Conservation (phyloP, 2,329 filamentous ascomycete genomes). For the Blastomyces emzantsi region DNA sequence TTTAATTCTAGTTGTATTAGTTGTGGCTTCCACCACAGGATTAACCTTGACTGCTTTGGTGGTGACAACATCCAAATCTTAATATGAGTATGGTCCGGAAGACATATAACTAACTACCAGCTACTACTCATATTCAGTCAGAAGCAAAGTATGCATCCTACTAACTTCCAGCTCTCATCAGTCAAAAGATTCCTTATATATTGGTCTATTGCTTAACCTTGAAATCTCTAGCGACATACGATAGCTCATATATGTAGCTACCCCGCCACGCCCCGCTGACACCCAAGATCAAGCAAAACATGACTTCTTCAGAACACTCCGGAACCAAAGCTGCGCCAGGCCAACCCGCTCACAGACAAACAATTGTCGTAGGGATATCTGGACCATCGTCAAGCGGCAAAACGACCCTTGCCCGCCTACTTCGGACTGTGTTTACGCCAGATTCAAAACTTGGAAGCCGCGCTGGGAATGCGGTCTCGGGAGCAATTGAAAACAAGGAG, state of each 20-base stretch:
- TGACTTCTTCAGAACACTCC: neutral
- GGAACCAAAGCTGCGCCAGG: neutral
- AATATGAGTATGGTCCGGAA: too few relatives aligned
- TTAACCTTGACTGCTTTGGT: too few relatives aligned
- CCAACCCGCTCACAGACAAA: slow-evolving; percentile 2
- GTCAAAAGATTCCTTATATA: too few relatives aligned
- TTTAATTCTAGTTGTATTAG: neutral
- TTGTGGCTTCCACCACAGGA: too few relatives aligned
- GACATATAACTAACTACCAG: too few relatives aligned
- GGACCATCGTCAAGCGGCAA: slow-evolving; percentile 92
- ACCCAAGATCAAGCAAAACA: neutral
- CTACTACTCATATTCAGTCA: neutral
- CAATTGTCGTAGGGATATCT: slow-evolving; percentile 57
- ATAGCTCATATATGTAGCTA: neutral
- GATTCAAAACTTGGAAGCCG: neutral
- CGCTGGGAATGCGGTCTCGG: neutral
- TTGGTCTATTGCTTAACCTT: neutral
- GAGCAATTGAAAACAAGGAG: neutral
- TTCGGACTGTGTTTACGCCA: slow-evolving; percentile 67
- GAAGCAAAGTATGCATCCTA: neutral
- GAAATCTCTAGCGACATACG: neutral
- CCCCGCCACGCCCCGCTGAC: neutral
- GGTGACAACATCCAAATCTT: too few relatives aligned
- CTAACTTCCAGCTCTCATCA: neutral
- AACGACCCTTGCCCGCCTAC: slow-evolving; percentile 78